These are phyloP conservation scores for Sphaerobolus stellatus DNA, from an alignment of 1,284 basidiomycete genomes.

Conservation along the genomic window DNA sequence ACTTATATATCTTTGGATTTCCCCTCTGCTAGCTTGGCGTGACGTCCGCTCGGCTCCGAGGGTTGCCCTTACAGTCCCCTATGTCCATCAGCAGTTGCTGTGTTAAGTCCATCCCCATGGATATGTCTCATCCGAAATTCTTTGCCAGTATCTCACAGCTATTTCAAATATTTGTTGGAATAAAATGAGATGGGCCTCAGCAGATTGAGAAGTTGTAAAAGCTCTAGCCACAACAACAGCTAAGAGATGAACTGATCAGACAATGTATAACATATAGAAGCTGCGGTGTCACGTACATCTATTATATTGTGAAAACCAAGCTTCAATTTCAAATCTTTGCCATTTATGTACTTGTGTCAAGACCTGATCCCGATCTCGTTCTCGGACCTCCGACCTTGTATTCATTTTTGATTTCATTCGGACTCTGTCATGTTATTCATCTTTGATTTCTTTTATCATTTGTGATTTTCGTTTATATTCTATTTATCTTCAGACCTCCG, in stretches of 20 bases:
- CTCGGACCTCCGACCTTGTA: too few species aligned
- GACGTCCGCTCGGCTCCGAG: too few species aligned
- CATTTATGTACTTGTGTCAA: conserved; percentile 25
- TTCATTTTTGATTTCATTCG: too few species aligned
- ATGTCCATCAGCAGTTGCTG: conserved; percentile 25
- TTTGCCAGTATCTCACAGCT: conserved; percentile 20
- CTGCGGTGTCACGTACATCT: conserved; percentile 20
- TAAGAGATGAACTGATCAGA: not conserved
- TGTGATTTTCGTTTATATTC: too few species aligned
- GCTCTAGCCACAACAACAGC: conserved; percentile 22
- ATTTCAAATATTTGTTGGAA: conserved; percentile 23
- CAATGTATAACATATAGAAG: not conserved
- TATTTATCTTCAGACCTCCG: too few species aligned
- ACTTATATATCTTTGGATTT: too few species aligned
- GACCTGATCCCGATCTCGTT: too few species aligned
- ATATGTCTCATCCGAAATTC: conserved; percentile 22
- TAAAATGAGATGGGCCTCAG: conserved; percentile 23
- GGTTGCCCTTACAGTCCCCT: too few species aligned
- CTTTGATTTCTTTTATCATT: too few species aligned
- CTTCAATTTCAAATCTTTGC: conserved; percentile 30
- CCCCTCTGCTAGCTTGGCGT: too few species aligned
- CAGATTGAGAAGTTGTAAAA: conserved; percentile 25
- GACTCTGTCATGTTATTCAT: too few species aligned
- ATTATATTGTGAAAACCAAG: conserved; percentile 21
- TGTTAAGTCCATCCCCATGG: conserved; percentile 23